Evolutionary conservation across 1,139 yeast species (phyloP), one percentile per base, ranked within the genome.

Genomic region (Pneumocystis sp.): DNA sequence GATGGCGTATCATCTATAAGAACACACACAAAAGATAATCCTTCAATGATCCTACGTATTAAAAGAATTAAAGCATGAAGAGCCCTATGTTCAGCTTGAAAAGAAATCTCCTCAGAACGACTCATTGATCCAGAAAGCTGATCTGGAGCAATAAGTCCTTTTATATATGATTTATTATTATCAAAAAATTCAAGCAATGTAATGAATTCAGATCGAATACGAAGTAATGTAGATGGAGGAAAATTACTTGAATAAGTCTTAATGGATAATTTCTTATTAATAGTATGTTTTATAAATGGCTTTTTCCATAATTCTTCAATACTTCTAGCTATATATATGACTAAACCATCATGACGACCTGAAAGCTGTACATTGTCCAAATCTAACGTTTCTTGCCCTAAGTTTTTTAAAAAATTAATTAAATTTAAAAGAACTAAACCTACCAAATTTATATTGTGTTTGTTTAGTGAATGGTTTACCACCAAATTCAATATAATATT

Each of bases 41-140:
- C 96, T 75, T 93, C 97, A 70, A 89, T 88, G 76, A 89, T 85
- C 6, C 91, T 85, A 68, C 82, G 83, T 67, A 91, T 81, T 7
- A 93, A 82, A 70, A 86, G 85, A 63, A 89, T 80, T 61, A 95
- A 78, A 0, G 97, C 84, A 40, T 86, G 85, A 70, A 93, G 83
- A 10, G 96, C 96, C 71, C 91, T 85, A 71, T 89, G 93, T 73
- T 93, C 98, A 0, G 96, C 96, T 75, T 95, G 91, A 69, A 86
- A 79, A 62, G 96, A 88, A 59, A 87, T 82, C 71, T 88, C 95
- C 31, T 76, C 79, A 42, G 67, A 68, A 35, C 72, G 64, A 21
- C 59, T 63, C n/a, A 42, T 45, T 10, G 63, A 37, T 37, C 70
- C 69, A 44, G 70, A 66, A 61, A 71, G 66, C 17, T 68, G 70